Evolutionary conservation across 768 basidiomycete genomes (phyloP).

Genomic region (Collybia sordida): DNA sequence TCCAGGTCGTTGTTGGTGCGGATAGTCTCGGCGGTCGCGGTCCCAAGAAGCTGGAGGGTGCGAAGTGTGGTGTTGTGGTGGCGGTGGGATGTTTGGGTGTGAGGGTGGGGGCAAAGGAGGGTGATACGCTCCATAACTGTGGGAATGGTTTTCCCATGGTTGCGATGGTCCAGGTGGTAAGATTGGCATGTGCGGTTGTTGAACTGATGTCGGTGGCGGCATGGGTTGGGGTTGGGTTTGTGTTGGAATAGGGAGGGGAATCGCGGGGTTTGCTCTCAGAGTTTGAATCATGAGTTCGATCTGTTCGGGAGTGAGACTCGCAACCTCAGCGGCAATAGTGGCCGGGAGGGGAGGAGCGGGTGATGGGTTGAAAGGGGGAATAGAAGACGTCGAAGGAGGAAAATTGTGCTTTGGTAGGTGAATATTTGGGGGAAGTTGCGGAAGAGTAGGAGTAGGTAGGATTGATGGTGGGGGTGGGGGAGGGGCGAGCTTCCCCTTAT

Average conservation of each 20-base stretch:
- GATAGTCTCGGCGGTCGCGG: slow-evolving; percentile 22
- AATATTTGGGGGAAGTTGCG: slow-evolving; percentile 15
- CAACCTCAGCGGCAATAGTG: slow-evolving; percentile 68
- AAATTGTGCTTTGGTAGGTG: slow-evolving; percentile 10
- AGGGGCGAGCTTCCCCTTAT: slow-evolving; percentile 71
- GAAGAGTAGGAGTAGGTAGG: slow-evolving; percentile 15
- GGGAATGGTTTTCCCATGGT: slow-evolving; percentile 9
- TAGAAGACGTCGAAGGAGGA: slow-evolving; percentile 15
- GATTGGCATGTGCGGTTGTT: slow-evolving; percentile 3
- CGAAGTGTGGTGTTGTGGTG: slow-evolving; percentile 11
- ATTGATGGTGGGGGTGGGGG: slow-evolving; percentile 23
- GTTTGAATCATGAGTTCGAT: slow-evolving; percentile 67
- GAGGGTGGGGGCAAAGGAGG: slow-evolving; percentile 2
- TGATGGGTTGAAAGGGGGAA: slow-evolving; percentile 15
- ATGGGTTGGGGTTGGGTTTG: slow-evolving; percentile 9
- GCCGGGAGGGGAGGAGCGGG: slow-evolving; percentile 31
- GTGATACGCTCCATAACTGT: slow-evolving; percentile 10
- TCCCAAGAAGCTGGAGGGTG: slow-evolving; percentile 14
- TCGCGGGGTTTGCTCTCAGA: slow-evolving; percentile 41
- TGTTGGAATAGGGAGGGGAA: slow-evolving; percentile 20
- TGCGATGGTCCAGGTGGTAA: slow-evolving; percentile 20
- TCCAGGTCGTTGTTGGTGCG: slow-evolving; percentile 33
- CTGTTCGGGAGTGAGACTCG: slow-evolving; percentile 74
- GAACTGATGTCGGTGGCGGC: slow-evolving; percentile 3
- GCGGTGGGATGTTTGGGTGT: neutral